Evolutionary conservation across 169 alveolate genomes (phyloP).

Genomic region (Miamiensis avidus): DNA sequence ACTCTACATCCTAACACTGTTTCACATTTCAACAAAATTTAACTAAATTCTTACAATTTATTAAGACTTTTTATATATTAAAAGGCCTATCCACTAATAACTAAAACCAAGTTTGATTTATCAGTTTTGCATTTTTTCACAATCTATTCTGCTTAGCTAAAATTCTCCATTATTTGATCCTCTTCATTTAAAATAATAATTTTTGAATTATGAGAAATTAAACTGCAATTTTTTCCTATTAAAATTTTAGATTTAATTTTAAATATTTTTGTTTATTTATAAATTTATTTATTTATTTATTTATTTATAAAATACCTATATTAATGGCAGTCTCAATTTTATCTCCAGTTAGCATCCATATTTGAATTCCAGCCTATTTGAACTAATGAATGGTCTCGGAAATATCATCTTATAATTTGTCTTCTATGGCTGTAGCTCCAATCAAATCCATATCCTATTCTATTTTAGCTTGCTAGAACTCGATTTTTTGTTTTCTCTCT

Average conservation of each 20-base stretch:
- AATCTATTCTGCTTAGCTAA: background rate
- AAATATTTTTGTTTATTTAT: too few relatives aligned
- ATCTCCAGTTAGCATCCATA: conserved; percentile 80
- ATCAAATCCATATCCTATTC: conserved; percentile 52
- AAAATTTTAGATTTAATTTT: too few relatives aligned
- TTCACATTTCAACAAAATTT: background rate
- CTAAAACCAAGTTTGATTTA: background rate
- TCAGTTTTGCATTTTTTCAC: background rate
- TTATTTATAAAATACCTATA: conserved; percentile 22
- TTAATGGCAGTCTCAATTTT: conserved; percentile 68
- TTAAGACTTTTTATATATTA: too few relatives aligned
- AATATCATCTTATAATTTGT: conserved; percentile 70
- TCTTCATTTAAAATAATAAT: background rate
- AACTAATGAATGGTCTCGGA: conserved; percentile 52
- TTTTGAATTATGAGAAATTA: background rate
- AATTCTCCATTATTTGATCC: background rate
- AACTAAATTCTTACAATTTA: background rate
- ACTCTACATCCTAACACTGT: conserved; percentile 62
- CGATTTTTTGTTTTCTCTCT: conserved; percentile 54
- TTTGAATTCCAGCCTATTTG: conserved; percentile 58
- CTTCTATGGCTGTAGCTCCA: conserved; percentile 74
- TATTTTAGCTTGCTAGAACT: conserved; percentile 40
- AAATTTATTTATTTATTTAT: too few relatives aligned
- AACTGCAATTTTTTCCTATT: background rate
- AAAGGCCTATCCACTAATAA: background rate